These are phyloP conservation scores for Lodderomyces metapsilosis DNA, from an alignment of 1,139 yeast genomes.

Conservation along the genomic window DNA sequence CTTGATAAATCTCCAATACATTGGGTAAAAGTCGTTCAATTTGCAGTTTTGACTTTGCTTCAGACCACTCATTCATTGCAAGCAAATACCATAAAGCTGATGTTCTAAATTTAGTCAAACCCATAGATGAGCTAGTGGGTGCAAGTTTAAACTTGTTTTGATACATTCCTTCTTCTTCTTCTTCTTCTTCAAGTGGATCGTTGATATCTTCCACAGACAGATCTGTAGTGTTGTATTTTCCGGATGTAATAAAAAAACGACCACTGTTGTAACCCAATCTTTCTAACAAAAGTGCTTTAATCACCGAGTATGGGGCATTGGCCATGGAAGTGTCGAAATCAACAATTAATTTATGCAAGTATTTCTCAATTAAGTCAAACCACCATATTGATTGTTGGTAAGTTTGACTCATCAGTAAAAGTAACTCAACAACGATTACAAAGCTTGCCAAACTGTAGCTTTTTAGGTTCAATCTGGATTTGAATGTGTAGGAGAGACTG, in stretches of 20 bases:
- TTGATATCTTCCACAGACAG: conserved; percentile 5
- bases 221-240: conserved; percentile 14
- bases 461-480: conserved; percentile 62
- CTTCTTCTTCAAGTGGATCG: conserved; percentile 14
- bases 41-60: conserved; percentile 25
- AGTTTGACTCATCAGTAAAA: conserved; percentile 47
- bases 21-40: conserved; percentile 24
- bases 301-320: conserved; percentile 20
- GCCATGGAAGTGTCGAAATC: conserved; percentile 37
- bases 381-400: conserved; percentile 48
- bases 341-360: conserved; percentile 40
- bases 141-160: conserved; percentile 41
- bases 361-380: conserved; percentile 45
- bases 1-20: conserved; percentile 21
- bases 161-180: conserved; percentile 31
- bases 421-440: conserved; percentile 47
- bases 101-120: conserved; percentile 65
- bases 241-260: conserved; percentile 18
- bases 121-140: conserved; percentile 38
- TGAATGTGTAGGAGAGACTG: conserved; percentile 49
- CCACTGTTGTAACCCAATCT: conserved; percentile 42
- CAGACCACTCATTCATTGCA: conserved; percentile 74
- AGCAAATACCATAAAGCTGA: conserved; percentile 77
- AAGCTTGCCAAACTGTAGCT: conserved; percentile 55
- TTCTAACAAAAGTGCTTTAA: conserved; percentile 43